Evolutionary conservation across 129 eudicot genomes (phyloP).

Genomic region (Rutidosis leptorrhynchoides): DNA sequence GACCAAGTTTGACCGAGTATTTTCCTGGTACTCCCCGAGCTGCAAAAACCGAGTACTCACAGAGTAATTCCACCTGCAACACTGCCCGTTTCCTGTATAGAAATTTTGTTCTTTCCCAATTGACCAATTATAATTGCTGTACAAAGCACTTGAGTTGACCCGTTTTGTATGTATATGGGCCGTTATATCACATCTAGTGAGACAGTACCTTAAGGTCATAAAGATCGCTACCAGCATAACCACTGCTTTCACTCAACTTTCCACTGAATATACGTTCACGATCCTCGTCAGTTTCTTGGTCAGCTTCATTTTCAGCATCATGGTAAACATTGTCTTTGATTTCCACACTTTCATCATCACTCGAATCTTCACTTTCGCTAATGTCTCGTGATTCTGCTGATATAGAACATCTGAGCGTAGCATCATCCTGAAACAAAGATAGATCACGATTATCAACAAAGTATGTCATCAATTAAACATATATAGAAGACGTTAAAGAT

Average conservation of each 20-base stretch:
- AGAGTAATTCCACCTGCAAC: no score
- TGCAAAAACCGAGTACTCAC: no score
- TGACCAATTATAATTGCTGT: not conserved
- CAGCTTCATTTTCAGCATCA: slow-evolving; percentile 89
- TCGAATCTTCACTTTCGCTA: slow-evolving; percentile 82
- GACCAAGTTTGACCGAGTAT: no score
- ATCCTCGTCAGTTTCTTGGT: slow-evolving; percentile 70
- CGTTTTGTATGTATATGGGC: not conserved
- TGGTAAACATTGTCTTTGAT: slow-evolving; percentile 69
- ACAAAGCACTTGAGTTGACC: not conserved
- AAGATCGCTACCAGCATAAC: slow-evolving; percentile 85
- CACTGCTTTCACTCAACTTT: slow-evolving; percentile 90
- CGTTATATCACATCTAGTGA: not conserved
- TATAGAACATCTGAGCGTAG: slow-evolving; percentile 73
- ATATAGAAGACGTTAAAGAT: not conserved
- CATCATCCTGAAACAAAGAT: slow-evolving; percentile 61
- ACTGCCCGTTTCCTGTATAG: not conserved
- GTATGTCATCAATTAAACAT: not conserved
- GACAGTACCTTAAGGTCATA: slow-evolving; percentile 84
- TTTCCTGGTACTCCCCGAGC: no score
- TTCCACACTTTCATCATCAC: slow-evolving; percentile 67
- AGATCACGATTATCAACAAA: not conserved
- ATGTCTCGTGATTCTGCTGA: slow-evolving; percentile 80
- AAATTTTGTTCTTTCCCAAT: not conserved
- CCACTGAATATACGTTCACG: slow-evolving; percentile 75